Conservation (phyloP, 2,329 filamentous ascomycete genomes). For the Ramularia endophylla region DNA sequence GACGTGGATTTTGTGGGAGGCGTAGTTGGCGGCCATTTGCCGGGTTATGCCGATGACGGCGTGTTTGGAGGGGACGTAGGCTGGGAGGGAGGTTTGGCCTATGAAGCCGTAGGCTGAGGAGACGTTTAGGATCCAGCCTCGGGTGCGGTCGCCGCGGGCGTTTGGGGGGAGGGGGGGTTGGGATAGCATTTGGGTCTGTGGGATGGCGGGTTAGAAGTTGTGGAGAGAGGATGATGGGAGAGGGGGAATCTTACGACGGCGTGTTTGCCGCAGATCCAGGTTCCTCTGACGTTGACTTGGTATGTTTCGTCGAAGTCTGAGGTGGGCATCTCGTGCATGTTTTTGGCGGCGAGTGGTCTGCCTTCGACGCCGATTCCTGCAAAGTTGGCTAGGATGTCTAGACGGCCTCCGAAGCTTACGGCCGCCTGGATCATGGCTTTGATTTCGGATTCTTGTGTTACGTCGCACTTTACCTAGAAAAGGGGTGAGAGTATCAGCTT, state of each 20-base stretch:
- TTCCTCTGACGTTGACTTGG: constrained; percentile 32
- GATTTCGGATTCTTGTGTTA: constrained; percentile 21
- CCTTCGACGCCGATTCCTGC: constrained; percentile 19
- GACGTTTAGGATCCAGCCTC: constrained; percentile 49
- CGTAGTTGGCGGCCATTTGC: constrained; percentile 24
- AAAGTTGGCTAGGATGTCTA: constrained; percentile 25
- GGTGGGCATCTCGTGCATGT: constrained; percentile 16
- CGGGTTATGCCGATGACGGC: constrained; percentile 27
- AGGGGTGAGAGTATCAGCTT: too few species aligned
- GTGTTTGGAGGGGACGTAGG: constrained; percentile 19
- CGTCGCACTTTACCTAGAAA: constrained; percentile 23
- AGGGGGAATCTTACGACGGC: too few species aligned
- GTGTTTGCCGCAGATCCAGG: constrained; percentile 40
- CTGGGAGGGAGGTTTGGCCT: neutral
- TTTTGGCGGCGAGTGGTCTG: constrained; percentile 1
- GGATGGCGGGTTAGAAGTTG: too few species aligned
- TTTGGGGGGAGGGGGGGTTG: too few species aligned
- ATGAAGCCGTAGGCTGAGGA: constrained; percentile 11
- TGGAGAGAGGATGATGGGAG: too few species aligned
- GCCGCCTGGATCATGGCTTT: constrained; percentile 18
- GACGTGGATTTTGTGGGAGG: constrained; percentile 21
- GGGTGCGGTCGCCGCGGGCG: constrained; percentile 32
- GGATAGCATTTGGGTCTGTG: too few species aligned
- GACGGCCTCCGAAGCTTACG: constrained; percentile 21
- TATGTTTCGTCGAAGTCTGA: constrained; percentile 22